Evolutionary conservation across 495 filamentous ascomycete genomes (phyloP).

Genomic region (Gamarada debralockiae): DNA sequence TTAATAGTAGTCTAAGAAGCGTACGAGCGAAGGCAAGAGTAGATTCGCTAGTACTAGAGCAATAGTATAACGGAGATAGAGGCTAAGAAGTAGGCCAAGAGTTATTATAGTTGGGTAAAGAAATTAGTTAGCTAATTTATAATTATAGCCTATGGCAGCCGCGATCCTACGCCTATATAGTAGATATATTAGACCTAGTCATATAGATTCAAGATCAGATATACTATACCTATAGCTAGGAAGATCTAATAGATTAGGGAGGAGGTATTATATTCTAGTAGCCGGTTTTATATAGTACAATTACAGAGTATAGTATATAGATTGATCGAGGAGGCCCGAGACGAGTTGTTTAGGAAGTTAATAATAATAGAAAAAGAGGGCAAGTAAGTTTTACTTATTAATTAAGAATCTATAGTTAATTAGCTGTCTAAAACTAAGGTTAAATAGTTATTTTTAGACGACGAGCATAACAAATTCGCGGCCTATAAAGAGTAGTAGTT

Average conservation of each 20-base stretch:
- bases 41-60: conserved; percentile 1
- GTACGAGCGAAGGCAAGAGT: background rate
- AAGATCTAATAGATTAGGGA: conserved; percentile 6
- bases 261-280: conserved; percentile 1
- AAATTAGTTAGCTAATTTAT: conserved; percentile 1
- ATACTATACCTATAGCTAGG: background rate
- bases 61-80: background rate
- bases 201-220: conserved; percentile 7
- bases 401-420: background rate
- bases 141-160: background rate
- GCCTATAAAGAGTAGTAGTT: conserved; percentile 1
- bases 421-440: conserved; percentile 3
- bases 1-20: conserved; percentile 6
- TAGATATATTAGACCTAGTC: conserved; percentile 3
- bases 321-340: background rate
- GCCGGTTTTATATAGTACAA: background rate
- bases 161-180: background rate
- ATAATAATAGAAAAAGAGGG: conserved; percentile 2
- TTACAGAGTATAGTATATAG: conserved; percentile 2
- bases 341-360: conserved; percentile 5
- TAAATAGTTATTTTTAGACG: conserved; percentile 3
- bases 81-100: background rate
- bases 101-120: conserved; percentile 3
- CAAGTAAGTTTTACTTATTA: background rate
- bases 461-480: conserved; percentile 1